Conservation (phyloP, 805 yeast species). For the Metschnikowia lachancei region DNA sequence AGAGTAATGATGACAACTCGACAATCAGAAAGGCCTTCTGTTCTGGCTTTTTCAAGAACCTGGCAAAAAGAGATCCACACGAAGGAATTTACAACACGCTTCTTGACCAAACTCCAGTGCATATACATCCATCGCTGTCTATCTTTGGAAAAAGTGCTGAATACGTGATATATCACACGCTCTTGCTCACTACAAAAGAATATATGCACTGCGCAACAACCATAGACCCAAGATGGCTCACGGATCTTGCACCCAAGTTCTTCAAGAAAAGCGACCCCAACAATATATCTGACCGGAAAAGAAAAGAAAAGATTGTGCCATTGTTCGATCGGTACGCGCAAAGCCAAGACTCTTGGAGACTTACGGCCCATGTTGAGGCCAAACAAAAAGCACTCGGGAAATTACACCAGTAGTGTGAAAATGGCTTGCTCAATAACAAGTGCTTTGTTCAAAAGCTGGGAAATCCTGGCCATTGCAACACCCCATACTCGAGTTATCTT, state of each 20-base stretch:
- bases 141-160: constrained; percentile 63
- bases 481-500: not conserved
- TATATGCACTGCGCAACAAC: constrained; percentile 86
- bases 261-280: constrained; percentile 61
- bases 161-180: constrained; percentile 77
- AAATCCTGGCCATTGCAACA: too few relatives aligned
- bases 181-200: constrained; percentile 80
- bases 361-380: constrained; percentile 45
- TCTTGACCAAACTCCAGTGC: constrained; percentile 68
- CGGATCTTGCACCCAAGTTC: constrained; percentile 67
- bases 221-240: constrained; percentile 80
- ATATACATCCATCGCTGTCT: constrained; percentile 84
- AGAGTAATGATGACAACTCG: constrained; percentile 56
- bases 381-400: constrained; percentile 27
- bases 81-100: constrained; percentile 58
- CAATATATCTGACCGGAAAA: constrained; percentile 49
- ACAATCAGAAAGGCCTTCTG: constrained; percentile 59
- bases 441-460: too few relatives aligned
- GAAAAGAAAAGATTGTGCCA: constrained; percentile 69
- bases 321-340: constrained; percentile 57
- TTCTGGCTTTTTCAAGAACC: constrained; percentile 65
- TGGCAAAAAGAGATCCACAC: constrained; percentile 58
- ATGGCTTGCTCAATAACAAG: not conserved
- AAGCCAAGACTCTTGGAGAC: constrained; percentile 72
- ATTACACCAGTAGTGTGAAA: constrained; percentile 12